A percentile compares a stretch with the other conserved stretches of the same genome.
Conservation (phyloP, 345 rosid genomes). For the Anacardium occidentale region DNA sequence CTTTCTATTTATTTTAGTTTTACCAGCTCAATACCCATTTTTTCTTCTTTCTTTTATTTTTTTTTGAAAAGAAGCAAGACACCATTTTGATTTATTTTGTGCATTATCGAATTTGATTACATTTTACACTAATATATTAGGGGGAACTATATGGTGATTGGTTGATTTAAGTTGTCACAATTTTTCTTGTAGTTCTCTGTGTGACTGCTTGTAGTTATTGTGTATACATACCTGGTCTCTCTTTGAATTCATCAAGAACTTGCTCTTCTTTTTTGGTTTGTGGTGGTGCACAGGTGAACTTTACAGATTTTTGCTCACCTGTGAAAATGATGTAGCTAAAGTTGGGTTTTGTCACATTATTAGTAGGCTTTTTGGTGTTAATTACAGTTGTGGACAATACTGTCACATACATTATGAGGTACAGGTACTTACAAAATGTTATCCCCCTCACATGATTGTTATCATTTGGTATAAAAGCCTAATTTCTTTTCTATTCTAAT, state of each 20-base stretch:
- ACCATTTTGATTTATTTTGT: background rate
- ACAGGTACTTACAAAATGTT: background rate
- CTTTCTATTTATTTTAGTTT: background rate
- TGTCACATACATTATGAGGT: background rate
- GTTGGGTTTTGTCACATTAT: background rate
- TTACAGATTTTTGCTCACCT: conserved; percentile 4
- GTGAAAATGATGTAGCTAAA: background rate
- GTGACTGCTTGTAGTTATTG: background rate
- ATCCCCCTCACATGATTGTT: too few species aligned
- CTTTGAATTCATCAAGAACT: background rate
- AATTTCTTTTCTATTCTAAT: too few species aligned
- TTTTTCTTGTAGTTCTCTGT: background rate
- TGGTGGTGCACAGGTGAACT: background rate
- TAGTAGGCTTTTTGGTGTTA: background rate
- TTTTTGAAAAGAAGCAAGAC: background rate
- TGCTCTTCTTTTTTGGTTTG: background rate
- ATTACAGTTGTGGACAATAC: background rate
- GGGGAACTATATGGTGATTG: background rate
- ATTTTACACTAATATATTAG: background rate
- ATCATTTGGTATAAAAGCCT: too few species aligned
- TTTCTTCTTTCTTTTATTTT: background rate
- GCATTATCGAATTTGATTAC: conserved; percentile 9
- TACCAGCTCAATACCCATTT: background rate
- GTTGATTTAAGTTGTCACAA: background rate
- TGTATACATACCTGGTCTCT: background rate